Evolutionary conservation across 176 grass and related monocot species (phyloP).

Genomic region (Avena sativa): DNA sequence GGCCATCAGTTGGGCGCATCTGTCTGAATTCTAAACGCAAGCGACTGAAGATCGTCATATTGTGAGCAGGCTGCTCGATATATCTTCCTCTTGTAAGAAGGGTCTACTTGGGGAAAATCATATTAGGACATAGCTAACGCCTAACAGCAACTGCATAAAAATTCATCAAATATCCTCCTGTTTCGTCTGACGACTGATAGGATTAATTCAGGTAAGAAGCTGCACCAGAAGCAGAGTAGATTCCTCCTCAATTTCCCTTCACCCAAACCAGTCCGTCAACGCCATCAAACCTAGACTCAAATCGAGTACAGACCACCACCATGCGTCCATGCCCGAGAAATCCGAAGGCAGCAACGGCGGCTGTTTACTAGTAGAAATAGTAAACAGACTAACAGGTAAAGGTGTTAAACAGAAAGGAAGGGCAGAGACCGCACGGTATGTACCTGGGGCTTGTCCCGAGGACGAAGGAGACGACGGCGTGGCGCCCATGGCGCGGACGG

Average conservation of each 20-base stretch:
- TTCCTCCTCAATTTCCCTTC: neutral
- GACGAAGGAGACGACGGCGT: conserved; percentile 33
- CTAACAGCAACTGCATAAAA: neutral
- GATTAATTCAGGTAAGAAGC: neutral
- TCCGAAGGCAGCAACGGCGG: neutral
- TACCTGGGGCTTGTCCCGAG: conserved; percentile 40
- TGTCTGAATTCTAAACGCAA: neutral
- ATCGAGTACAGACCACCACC: neutral
- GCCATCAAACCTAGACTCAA: neutral
- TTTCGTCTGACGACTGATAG: neutral
- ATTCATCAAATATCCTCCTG: neutral
- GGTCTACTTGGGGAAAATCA: neutral
- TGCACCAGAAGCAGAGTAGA: neutral
- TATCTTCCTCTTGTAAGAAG: neutral
- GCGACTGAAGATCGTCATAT: neutral
- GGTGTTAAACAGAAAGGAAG: neutral
- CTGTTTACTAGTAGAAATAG: neutral
- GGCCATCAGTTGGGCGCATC: neutral
- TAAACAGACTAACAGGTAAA: neutral
- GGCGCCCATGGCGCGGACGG: conserved; percentile 47
- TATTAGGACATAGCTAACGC: neutral
- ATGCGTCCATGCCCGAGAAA: neutral
- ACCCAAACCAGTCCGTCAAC: neutral
- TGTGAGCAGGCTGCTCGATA: too few species aligned
- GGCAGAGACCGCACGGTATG: neutral